Base-by-base conservation (phyloP, 2,329 filamentous ascomycete species). In the Fusarium sp. region DNA sequence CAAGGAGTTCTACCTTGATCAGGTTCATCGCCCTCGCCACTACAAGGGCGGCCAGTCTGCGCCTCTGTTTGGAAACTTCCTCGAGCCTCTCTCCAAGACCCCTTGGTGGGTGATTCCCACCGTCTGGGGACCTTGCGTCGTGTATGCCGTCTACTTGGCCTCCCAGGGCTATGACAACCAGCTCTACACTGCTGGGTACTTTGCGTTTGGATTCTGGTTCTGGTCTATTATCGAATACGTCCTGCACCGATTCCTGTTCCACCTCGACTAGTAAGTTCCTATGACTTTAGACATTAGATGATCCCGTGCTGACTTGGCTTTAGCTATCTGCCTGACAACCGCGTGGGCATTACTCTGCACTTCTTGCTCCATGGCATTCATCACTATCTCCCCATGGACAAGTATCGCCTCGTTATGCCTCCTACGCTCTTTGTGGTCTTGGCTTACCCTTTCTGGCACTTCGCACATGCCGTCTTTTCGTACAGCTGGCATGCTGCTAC, bases 351-450 rank as follows among this genome's bases (percentile, higher is more conserved):
- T 68, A 97, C 95, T 0, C 78, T 93, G 22, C 97, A 99, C 83
- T 99, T 99, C 85, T 85, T 98, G 45, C 93, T 99, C 29, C 97
- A 99, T 79, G 97, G 97, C 73, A 94, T 99, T 73, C 97, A 99
- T 81, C 97, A 99, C 84, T 99, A 98, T 84, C 90, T 99, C 6
- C 97, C 97, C n/a, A 98, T 99, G 97, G 97, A 99, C 86, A 96
- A 93, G 81, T 96, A 98, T 79, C 92, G 97, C 70, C 92, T 99
- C 11, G 97, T 99, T 75, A 98, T 99, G 97, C 97, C 97, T 1
- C 97, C 97, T 0, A 90, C 94, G 0, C 88, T 99, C 5, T 98
- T 99, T 81, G 72, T 96, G 27, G 88, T 90, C 14, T 91, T 99
- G 22, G 96, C 96, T 7, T 88, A 90, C 0, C 97, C 97, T 0